Conservation (phyloP, 108 stramenopile genomes). For the Fistulifera solaris region DNA sequence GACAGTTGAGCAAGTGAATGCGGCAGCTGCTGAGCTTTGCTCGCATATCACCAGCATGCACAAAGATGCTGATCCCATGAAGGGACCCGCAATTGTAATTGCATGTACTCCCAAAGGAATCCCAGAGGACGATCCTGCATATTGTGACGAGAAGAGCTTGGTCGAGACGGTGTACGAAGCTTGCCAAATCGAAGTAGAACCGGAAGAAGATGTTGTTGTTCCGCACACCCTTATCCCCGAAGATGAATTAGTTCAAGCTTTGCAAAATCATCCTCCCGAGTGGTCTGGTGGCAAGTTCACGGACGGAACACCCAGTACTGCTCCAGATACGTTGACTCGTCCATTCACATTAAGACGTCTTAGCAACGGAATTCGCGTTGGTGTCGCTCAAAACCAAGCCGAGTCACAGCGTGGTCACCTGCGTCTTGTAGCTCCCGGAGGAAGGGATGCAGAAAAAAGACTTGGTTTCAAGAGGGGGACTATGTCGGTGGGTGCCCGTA, state of each 20-base stretch:
- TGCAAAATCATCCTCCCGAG: slow-evolving; percentile 49
- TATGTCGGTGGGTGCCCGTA: slow-evolving; percentile 89
- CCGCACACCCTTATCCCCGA: slow-evolving; percentile 71
- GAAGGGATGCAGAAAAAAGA: slow-evolving; percentile 81
- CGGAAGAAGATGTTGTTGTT: slow-evolving; percentile 79
- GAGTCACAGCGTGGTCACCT: slow-evolving; percentile 90
- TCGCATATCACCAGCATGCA: slow-evolving; percentile 80
- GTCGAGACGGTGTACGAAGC: slow-evolving; percentile 71
- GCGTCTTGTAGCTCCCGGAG: slow-evolving; percentile 86
- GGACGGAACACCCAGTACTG: slow-evolving; percentile 85
- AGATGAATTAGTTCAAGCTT: slow-evolving; percentile 53
- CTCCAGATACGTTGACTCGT: slow-evolving; percentile 71
- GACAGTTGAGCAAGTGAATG: slow-evolving; percentile 91
- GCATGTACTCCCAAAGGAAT: slow-evolving; percentile 74
- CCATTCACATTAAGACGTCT: slow-evolving; percentile 81
- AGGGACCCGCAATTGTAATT: slow-evolving; percentile 65
- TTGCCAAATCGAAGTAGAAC: slow-evolving; percentile 66
- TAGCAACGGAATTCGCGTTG: slow-evolving; percentile 77
- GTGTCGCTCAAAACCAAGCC: slow-evolving; percentile 64
- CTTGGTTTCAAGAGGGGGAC: slow-evolving; percentile 69
- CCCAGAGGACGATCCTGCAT: slow-evolving; percentile 28
- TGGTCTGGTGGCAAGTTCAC: slow-evolving; percentile 72
- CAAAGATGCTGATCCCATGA: slow-evolving; percentile 43
- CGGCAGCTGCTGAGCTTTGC: slow-evolving; percentile 86
- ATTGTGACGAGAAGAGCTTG: slow-evolving; percentile 60